These are phyloP conservation scores for Plasmodium vinckei DNA, from an alignment of 169 alveolate species.

Conservation along the genomic window DNA sequence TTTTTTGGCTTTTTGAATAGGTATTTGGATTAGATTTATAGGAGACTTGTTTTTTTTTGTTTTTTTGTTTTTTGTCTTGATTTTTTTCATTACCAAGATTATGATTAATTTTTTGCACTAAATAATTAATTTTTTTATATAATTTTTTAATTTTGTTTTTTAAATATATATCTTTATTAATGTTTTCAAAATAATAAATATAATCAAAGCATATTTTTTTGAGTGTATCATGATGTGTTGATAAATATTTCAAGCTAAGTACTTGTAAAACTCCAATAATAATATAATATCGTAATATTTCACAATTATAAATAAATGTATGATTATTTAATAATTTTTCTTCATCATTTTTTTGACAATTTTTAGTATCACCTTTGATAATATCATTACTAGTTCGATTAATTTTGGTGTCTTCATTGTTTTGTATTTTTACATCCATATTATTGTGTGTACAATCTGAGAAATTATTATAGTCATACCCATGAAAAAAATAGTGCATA, in stretches of 20 bases:
- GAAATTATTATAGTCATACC: not conserved
- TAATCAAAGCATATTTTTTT: conserved; percentile 71
- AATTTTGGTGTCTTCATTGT: not conserved
- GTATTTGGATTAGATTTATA: too few species aligned
- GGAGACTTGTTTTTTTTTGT: too few species aligned
- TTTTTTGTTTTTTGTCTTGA: too few species aligned
- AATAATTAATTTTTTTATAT: conserved; percentile 25
- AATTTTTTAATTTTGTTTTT: conserved; percentile 29
- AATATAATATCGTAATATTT: conserved; percentile 63
- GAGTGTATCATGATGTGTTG: conserved; percentile 61
- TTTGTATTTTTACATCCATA: not conserved
- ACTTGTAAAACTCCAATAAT: conserved; percentile 74
- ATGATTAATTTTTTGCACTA: conserved; percentile 50
- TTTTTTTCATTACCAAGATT: too few species aligned
- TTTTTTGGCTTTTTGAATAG: too few species aligned
- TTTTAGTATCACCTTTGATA: not conserved
- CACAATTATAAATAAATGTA: conserved; percentile 62
- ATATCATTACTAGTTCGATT: not conserved
- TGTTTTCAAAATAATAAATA: conserved; percentile 67
- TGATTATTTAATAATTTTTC: conserved; percentile 13
- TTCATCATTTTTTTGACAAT: not conserved
- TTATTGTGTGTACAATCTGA: not conserved
- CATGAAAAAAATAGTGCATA: conserved; percentile 39
- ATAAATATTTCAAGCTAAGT: conserved; percentile 48
- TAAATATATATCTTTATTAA: conserved; percentile 26